phyloP scores from a whole-genome alignment of 768 basidiomycete genomes.

The Gautieria morchelliformis region DNA sequence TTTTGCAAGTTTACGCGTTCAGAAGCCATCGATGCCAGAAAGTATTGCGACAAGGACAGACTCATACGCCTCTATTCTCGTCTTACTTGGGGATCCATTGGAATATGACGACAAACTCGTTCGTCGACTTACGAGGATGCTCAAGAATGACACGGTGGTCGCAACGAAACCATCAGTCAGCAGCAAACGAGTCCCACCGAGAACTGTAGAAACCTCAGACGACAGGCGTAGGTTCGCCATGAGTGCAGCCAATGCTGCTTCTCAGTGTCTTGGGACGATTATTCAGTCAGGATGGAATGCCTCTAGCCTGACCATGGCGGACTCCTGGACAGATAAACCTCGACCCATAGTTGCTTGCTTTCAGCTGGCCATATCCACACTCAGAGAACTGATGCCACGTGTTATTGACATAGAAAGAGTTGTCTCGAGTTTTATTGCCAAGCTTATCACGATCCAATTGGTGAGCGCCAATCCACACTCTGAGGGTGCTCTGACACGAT shows the following conservation, averaged over 20 bases:
- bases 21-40: background rate
- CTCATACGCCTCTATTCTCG: background rate
- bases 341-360: slow-evolving; percentile 32
- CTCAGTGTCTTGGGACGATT: slow-evolving; percentile 43
- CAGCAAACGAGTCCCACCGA: slow-evolving; percentile 12
- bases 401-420: slow-evolving; percentile 66
- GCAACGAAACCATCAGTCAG: slow-evolving; percentile 2
- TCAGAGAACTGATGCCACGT: slow-evolving; percentile 37
- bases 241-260: slow-evolving; percentile 53
- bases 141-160: background rate
- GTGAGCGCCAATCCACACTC: slow-evolving; percentile 32
- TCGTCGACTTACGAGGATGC: background rate
- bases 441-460: slow-evolving; percentile 59
- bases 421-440: slow-evolving; percentile 56
- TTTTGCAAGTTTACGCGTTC: background rate
- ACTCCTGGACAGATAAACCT: slow-evolving; percentile 20
- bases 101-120: slow-evolving; percentile 1
- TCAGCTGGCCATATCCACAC: slow-evolving; percentile 31
- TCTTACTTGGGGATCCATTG: background rate
- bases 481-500: background rate
- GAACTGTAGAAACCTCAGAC: slow-evolving; percentile 15
- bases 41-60: background rate
- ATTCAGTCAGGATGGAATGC: slow-evolving; percentile 55
- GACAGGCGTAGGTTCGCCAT: slow-evolving; percentile 39
- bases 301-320: slow-evolving; percentile 15